These are phyloP conservation scores for Naegleria fowleri DNA, from an alignment of 208 protist species.

Conservation along the genomic window DNA sequence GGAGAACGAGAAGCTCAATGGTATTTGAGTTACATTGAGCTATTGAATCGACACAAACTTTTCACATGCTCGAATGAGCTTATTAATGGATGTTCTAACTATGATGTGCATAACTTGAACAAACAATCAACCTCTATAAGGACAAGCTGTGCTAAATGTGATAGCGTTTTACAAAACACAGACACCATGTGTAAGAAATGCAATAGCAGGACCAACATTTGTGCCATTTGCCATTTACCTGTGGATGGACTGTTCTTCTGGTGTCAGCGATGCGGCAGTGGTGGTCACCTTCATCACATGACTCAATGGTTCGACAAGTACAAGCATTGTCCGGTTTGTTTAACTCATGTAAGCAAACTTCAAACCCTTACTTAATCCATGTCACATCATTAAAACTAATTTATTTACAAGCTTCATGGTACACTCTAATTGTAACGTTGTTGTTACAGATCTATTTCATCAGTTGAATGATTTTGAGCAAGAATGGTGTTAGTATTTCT, in stretches of 20 bases:
- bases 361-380: not conserved
- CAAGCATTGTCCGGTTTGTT: not conserved
- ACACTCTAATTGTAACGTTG: too few relatives aligned
- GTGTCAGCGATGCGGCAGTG: slow-evolving; percentile 13
- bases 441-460: too few relatives aligned
- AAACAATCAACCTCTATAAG: not conserved
- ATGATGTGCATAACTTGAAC: not conserved
- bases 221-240: slow-evolving; percentile 18
- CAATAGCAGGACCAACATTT: not conserved
- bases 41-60: slow-evolving; percentile 9
- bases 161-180: not conserved
- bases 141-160: slow-evolving; percentile 21
- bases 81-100: not conserved
- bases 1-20: not conserved
- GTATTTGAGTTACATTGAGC: slow-evolving; percentile 11
- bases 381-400: too few relatives aligned
- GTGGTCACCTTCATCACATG: slow-evolving; percentile 17
- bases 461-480: too few relatives aligned
- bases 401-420: too few relatives aligned
- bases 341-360: not conserved
- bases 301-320: not conserved
- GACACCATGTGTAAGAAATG: slow-evolving; percentile 5
- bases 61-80: slow-evolving; percentile 10
- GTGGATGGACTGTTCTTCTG: slow-evolving; percentile 11
- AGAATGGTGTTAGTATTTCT: too few relatives aligned